Percentiles rank a stretch among this genome's conserved stretches.
Evolutionary conservation across 257 asterid genomes (phyloP).

Genomic region (Mitragyna speciosa): DNA sequence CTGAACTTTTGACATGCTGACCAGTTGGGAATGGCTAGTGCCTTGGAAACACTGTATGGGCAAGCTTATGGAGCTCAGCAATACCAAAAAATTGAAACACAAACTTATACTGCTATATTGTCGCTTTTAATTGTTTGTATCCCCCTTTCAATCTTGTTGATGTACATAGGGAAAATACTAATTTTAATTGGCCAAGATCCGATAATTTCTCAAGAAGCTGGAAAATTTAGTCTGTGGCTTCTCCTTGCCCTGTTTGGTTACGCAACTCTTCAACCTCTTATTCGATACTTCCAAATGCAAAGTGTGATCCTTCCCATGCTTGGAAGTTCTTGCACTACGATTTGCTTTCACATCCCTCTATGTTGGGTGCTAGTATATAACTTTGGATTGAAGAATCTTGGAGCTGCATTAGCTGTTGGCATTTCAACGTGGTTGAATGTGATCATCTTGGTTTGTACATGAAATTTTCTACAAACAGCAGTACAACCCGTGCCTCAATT

Average conservation of each 20-base stretch:
- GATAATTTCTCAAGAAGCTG: conserved; percentile 69
- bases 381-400: conserved; percentile 36
- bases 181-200: conserved; percentile 75
- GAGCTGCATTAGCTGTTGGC: conserved; percentile 55
- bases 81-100: conserved; percentile 66
- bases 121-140: conserved; percentile 52
- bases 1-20: conserved; percentile 6
- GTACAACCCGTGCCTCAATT: conserved; percentile 34
- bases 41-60: conserved; percentile 75
- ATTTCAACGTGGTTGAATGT: conserved; percentile 57
- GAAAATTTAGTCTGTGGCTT: conserved; percentile 57
- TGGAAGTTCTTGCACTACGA: conserved; percentile 33
- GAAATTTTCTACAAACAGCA: conserved; percentile 40
- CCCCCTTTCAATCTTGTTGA: conserved; percentile 63
- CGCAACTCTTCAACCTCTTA: conserved; percentile 54
- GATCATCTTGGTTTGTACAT: conserved; percentile 36
- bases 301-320: conserved; percentile 55
- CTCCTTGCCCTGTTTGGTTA: conserved; percentile 66
- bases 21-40: conserved; percentile 84
- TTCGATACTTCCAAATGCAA: conserved; percentile 61
- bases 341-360: conserved; percentile 49
- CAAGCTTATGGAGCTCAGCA: conserved; percentile 86
- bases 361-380: conserved; percentile 50
- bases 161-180: conserved; percentile 47
- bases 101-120: conserved; percentile 65